A percentile compares a stretch with the other conserved stretches of the same genome.
phyloP scores from a whole-genome alignment of 164 flowering plant genomes.

The Vitis vinifera region DNA sequence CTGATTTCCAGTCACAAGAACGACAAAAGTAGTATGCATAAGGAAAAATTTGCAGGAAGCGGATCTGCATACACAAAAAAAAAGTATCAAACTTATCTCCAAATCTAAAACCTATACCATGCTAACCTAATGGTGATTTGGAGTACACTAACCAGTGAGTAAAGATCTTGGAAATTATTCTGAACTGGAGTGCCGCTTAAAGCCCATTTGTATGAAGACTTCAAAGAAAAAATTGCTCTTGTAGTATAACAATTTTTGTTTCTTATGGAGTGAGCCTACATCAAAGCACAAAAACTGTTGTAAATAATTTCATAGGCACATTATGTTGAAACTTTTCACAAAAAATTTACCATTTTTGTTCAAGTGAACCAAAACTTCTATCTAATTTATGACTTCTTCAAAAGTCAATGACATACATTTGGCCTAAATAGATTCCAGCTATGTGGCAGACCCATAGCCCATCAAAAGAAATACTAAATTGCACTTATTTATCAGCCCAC shows the following conservation, averaged over 20 bases:
- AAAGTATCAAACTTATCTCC: not conserved
- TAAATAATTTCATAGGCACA: no score
- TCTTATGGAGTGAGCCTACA: constrained; percentile 88
- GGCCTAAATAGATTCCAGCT: no score
- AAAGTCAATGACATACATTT: no score
- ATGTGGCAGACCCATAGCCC: no score
- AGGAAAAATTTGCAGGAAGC: constrained; percentile 76
- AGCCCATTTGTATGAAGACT: constrained; percentile 91
- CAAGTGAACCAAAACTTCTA: no score
- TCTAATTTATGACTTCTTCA: no score
- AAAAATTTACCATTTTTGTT: no score
- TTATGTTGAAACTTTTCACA: no score
- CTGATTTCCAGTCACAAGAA: constrained; percentile 71
- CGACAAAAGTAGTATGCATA: constrained; percentile 86
- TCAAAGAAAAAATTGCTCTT: constrained; percentile 72
- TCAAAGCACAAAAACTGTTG: not conserved
- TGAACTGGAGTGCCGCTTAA: constrained; percentile 96
- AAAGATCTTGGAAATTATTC: constrained; percentile 93
- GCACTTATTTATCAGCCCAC: no score
- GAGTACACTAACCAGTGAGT: constrained; percentile 66
- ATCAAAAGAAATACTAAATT: no score
- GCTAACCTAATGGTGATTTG: not conserved
- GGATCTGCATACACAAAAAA: constrained; percentile 51
- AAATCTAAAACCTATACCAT: no score
- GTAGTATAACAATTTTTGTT: constrained; percentile 78